A percentile compares a stretch with the other conserved stretches of the same genome.
phyloP scores from a whole-genome alignment of 1,284 basidiomycete species.

The Gomphus bonarii region DNA sequence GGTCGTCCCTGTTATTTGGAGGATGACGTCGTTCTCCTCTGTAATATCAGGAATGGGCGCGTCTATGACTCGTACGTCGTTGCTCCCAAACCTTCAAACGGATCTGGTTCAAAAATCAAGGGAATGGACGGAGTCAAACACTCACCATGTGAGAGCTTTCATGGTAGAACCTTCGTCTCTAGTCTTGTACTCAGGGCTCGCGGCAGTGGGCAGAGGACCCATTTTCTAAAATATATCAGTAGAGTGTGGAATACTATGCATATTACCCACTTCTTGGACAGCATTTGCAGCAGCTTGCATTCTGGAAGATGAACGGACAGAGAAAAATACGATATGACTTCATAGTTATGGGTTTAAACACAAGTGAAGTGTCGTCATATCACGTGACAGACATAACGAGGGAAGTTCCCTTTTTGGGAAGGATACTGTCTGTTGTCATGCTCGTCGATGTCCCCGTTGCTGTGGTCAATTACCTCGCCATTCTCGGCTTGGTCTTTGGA shows the following conservation, averaged over 20 bases:
- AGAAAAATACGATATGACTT: neutral
- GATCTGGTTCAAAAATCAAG: neutral
- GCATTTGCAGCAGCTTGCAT: slow-evolving; percentile 32
- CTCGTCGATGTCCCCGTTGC: neutral
- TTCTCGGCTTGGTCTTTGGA: neutral
- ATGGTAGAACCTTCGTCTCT: slow-evolving; percentile 43
- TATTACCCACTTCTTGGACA: slow-evolving; percentile 24
- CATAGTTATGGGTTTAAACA: neutral
- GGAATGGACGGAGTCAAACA: slow-evolving; percentile 21
- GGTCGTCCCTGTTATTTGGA: slow-evolving; percentile 61
- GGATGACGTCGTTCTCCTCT: slow-evolving; percentile 40
- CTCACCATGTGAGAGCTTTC: slow-evolving; percentile 67
- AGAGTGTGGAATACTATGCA: neutral
- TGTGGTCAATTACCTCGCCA: neutral
- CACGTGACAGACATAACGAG: too few relatives aligned
- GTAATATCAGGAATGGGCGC: slow-evolving; percentile 38
- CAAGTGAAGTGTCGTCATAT: too few relatives aligned
- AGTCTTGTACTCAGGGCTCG: slow-evolving; percentile 38
- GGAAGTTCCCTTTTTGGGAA: too few relatives aligned
- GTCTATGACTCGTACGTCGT: slow-evolving; percentile 17
- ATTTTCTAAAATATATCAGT: slow-evolving; percentile 22
- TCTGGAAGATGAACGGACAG: slow-evolving; percentile 3
- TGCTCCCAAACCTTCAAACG: neutral
- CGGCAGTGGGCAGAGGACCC: slow-evolving; percentile 32
- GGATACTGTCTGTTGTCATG: too few relatives aligned